Evolutionary conservation across 139 green algal species (phyloP).

Genomic region (Desmodesmus armatus): DNA sequence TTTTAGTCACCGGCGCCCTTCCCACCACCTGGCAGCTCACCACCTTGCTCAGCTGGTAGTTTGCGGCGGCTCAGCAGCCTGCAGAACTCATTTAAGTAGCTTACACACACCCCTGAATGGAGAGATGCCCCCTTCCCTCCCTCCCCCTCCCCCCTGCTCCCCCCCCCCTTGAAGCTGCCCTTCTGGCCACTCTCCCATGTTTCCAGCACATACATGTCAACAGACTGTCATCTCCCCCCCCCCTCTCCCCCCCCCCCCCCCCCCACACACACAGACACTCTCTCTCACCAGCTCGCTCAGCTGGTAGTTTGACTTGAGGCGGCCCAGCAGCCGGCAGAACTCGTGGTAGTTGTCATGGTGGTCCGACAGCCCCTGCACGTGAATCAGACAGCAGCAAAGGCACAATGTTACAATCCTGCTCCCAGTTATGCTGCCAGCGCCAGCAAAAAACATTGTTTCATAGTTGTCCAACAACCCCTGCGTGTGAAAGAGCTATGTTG

Average conservation of each 20-base stretch:
- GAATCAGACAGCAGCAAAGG: not conserved
- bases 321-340: slow-evolving; percentile 94
- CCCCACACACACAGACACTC: not conserved
- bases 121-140: slow-evolving; percentile 36
- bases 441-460: not conserved
- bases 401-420: no score
- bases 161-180: no score
- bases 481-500: no score
- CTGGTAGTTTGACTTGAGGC: slow-evolving; percentile 99
- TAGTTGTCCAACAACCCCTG: no score
- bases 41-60: slow-evolving; percentile 93
- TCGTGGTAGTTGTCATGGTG: slow-evolving; percentile 96
- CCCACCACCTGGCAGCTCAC: not conserved
- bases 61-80: slow-evolving; percentile 93
- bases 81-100: no score
- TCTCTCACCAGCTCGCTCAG: slow-evolving; percentile 83
- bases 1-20: no score
- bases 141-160: not conserved
- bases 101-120: no score
- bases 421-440: no score
- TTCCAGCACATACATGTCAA: no score
- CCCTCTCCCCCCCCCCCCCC: no score
- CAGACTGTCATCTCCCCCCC: no score
- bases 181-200: no score
- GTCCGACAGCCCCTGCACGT: slow-evolving; percentile 74